phyloP scores from a whole-genome alignment of 2,329 filamentous ascomycete genomes.

The Pseudocercospora crystallina region DNA sequence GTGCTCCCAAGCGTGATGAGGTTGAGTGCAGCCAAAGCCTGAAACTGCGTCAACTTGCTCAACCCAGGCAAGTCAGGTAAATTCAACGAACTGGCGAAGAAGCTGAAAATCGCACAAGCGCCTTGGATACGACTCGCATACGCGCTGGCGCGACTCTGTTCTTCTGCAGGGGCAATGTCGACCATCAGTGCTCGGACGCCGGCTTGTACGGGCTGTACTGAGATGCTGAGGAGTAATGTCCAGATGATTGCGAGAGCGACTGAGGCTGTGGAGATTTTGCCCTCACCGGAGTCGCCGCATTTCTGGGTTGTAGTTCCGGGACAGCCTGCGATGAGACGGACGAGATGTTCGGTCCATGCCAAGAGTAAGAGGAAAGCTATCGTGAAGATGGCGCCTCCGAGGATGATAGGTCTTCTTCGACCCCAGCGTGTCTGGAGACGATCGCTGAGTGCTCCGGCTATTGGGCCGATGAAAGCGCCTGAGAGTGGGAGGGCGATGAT shows the following conservation, averaged over 20 bases:
- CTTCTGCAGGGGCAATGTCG: conserved; percentile 12
- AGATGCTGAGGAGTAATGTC: conserved; percentile 15
- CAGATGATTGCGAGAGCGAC: conserved; percentile 11
- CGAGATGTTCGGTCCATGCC: conserved; percentile 16
- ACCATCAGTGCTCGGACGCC: conserved; percentile 19
- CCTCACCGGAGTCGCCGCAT: neutral
- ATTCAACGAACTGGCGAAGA: conserved; percentile 19
- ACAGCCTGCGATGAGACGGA: conserved; percentile 2
- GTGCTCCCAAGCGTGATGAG: conserved; percentile 20
- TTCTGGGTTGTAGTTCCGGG: neutral
- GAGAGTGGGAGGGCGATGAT: conserved; percentile 22
- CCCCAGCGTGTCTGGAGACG: conserved; percentile 15
- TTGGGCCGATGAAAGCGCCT: conserved; percentile 20
- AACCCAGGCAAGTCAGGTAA: conserved; percentile 16
- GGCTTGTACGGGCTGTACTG: conserved; percentile 21
- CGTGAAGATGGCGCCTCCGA: conserved; percentile 13
- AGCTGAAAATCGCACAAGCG: conserved; percentile 17
- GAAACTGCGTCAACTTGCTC: conserved; percentile 18
- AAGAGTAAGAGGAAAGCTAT: conserved; percentile 12
- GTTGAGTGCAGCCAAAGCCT: conserved; percentile 19
- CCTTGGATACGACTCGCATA: conserved; percentile 21
- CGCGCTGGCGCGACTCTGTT: conserved; percentile 18
- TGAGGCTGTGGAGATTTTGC: neutral
- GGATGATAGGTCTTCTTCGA: conserved; percentile 21
- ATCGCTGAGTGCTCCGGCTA: conserved; percentile 14